These are phyloP conservation scores for Cladosporium phlei DNA, from an alignment of 2,329 filamentous ascomycete species.

Conservation along the genomic window DNA sequence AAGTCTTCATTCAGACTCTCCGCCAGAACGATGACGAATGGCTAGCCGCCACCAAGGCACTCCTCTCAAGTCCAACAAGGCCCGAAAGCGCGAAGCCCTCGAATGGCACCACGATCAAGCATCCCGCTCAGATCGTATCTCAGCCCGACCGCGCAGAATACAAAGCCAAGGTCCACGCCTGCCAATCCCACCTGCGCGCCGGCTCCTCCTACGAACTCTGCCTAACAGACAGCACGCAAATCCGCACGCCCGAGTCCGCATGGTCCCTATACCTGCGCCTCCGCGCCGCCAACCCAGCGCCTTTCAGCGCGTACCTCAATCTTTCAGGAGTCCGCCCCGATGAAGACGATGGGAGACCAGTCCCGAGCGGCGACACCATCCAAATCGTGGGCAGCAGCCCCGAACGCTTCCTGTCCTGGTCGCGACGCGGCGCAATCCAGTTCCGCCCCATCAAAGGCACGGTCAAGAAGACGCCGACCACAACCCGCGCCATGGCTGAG, in stretches of 20 bases:
- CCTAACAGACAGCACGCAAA: constrained; percentile 68
- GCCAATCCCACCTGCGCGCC: constrained; percentile 66
- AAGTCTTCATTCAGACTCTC: constrained; percentile 65
- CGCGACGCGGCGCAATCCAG: constrained; percentile 57
- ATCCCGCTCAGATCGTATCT: constrained; percentile 14
- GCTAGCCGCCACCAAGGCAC: constrained; percentile 9
- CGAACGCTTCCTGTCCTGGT: constrained; percentile 78
- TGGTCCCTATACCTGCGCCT: constrained; percentile 72
- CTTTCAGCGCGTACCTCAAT: constrained; percentile 77
- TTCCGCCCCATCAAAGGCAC: constrained; percentile 97
- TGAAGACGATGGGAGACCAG: no score
- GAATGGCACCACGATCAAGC: neutral
- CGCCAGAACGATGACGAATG: constrained; percentile 37
- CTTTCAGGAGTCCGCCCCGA: constrained; percentile 40
- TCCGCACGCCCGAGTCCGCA: constrained; percentile 40
- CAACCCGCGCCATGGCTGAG: constrained; percentile 68
- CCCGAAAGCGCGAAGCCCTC: neutral
- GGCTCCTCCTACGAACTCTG: constrained; percentile 85
- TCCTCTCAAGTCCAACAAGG: neutral
- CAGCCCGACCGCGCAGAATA: constrained; percentile 44
- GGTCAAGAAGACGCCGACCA: constrained; percentile 67
- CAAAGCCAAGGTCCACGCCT: constrained; percentile 60
- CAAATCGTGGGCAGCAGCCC: constrained; percentile 81
- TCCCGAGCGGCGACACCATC: no score
- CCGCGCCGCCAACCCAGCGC: constrained; percentile 68